A percentile compares a stretch with the other conserved stretches of the same genome.
phyloP scores from a whole-genome alignment of 2,329 filamentous ascomycete genomes.

The Penicillium sp. region DNA sequence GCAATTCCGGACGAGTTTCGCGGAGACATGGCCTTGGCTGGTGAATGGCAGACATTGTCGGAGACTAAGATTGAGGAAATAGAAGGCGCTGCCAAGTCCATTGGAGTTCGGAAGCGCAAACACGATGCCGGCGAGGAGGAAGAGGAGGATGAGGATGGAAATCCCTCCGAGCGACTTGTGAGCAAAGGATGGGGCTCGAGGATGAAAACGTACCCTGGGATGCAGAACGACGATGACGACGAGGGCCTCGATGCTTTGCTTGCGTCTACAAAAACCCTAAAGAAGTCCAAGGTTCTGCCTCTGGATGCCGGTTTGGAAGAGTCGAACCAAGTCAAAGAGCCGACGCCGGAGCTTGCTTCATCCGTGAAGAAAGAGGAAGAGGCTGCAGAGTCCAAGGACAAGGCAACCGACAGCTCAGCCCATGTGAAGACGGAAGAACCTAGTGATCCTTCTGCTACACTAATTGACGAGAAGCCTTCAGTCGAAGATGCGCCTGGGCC shows the following conservation, averaged over 20 bases:
- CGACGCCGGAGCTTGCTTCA: slow-evolving; percentile 19
- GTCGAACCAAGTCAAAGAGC: background rate
- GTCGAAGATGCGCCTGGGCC: slow-evolving; percentile 37
- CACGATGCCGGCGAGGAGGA: slow-evolving; percentile 50
- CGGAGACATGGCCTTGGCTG: slow-evolving; percentile 80
- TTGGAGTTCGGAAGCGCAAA: slow-evolving; percentile 52
- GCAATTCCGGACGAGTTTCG: slow-evolving; percentile 78
- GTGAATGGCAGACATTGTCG: slow-evolving; percentile 79
- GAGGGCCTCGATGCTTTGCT: slow-evolving; percentile 50
- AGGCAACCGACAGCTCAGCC: slow-evolving; percentile 19
- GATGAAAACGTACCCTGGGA: slow-evolving; percentile 46
- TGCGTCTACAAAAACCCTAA: slow-evolving; percentile 45
- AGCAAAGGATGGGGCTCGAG: slow-evolving; percentile 51
- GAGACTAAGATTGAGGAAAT: slow-evolving; percentile 44
- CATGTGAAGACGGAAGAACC: slow-evolving; percentile 37
- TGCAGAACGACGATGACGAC: slow-evolving; percentile 35
- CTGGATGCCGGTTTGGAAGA: slow-evolving; percentile 17
- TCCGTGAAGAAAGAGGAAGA: slow-evolving; percentile 24
- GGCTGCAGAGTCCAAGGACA: slow-evolving; percentile 10
- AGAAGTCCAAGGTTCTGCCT: slow-evolving; percentile 36
- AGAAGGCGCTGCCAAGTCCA: slow-evolving; percentile 45
- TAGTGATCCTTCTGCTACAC: slow-evolving; percentile 8
- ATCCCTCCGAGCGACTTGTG: slow-evolving; percentile 36
- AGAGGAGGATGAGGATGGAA: slow-evolving; percentile 41
- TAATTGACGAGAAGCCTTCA: slow-evolving; percentile 17